phyloP scores from a whole-genome alignment of 1,139 yeast genomes.

The Geotrichum aggregatum region DNA sequence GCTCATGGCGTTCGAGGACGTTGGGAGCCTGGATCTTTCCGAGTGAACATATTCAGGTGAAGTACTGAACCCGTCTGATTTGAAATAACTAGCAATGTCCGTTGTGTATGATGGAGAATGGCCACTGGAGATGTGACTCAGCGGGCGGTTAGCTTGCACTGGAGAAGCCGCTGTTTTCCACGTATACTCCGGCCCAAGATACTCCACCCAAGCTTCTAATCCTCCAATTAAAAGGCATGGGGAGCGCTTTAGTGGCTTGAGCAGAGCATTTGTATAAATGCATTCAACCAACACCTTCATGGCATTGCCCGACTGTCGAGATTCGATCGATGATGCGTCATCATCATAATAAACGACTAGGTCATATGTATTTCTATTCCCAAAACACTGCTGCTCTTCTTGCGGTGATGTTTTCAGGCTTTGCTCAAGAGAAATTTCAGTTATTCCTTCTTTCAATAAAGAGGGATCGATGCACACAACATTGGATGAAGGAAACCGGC shows the following conservation, averaged over 20 bases:
- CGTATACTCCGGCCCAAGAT: constrained; percentile 23
- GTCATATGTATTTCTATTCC: constrained; percentile 52
- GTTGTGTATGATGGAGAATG: neutral
- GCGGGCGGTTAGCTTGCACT: neutral
- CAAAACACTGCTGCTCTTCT: constrained; percentile 50
- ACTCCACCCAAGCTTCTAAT: constrained; percentile 45
- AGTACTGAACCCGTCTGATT: neutral
- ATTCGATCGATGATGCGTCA: constrained; percentile 26
- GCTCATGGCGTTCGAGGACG: neutral
- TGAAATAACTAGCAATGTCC: neutral
- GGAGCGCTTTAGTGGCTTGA: constrained; percentile 47
- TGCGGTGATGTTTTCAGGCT: constrained; percentile 52
- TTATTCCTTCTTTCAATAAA: constrained; percentile 44
- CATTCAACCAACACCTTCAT: constrained; percentile 26
- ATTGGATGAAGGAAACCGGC: constrained; percentile 55
- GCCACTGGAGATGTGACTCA: neutral
- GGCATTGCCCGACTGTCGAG: constrained; percentile 24
- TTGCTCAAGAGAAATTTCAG: constrained; percentile 59
- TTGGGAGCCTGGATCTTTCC: neutral
- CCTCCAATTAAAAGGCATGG: constrained; percentile 60
- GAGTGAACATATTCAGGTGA: constrained; percentile 1
- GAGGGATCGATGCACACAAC: constrained; percentile 71
- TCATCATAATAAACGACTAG: constrained; percentile 60
- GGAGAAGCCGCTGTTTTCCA: neutral
- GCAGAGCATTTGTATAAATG: constrained; percentile 41